A percentile compares a stretch with the other conserved stretches of the same genome.
Evolutionary conservation across 768 basidiomycete genomes (phyloP).

Genomic region (Lactifluus subvellereus): DNA sequence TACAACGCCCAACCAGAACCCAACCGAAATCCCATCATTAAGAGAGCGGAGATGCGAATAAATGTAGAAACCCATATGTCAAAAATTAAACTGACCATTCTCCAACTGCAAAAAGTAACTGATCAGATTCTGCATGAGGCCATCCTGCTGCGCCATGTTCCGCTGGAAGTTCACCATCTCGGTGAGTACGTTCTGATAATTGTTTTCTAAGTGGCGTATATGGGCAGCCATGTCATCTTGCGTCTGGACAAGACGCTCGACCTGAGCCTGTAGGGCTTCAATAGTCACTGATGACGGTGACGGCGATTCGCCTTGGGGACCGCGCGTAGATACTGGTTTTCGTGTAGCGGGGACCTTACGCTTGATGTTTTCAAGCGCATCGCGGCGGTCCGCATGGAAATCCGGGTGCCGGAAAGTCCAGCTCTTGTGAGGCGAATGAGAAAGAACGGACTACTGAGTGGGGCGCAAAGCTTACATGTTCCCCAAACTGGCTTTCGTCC

Average conservation of each 20-base stretch:
- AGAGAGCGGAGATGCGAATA: background rate
- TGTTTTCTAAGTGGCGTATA: slow-evolving; percentile 52
- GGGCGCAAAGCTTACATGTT: slow-evolving; percentile 40
- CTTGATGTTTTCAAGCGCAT: slow-evolving; percentile 61
- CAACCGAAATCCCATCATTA: slow-evolving; percentile 12
- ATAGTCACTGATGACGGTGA: slow-evolving; percentile 28
- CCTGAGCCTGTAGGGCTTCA: slow-evolving; percentile 42
- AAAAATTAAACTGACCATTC: slow-evolving; percentile 40
- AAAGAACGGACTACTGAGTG: slow-evolving; percentile 27
- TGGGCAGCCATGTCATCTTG: slow-evolving; percentile 50
- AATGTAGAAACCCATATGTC: slow-evolving; percentile 11
- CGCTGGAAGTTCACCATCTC: slow-evolving; percentile 71
- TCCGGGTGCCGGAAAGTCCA: slow-evolving; percentile 53
- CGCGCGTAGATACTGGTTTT: slow-evolving; percentile 28
- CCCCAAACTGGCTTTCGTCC: slow-evolving; percentile 69
- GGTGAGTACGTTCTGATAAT: slow-evolving; percentile 61
- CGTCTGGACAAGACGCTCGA: slow-evolving; percentile 42
- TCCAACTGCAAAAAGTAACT: slow-evolving; percentile 75
- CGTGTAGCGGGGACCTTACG: slow-evolving; percentile 45
- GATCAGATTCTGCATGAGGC: slow-evolving; percentile 73
- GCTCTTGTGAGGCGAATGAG: slow-evolving; percentile 28
- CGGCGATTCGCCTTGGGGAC: slow-evolving; percentile 27
- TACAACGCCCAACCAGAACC: slow-evolving; percentile 8
- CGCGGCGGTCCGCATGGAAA: slow-evolving; percentile 46
- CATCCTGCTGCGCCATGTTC: slow-evolving; percentile 79